These are phyloP conservation scores for Xylaria nigripes DNA, from an alignment of 495 filamentous ascomycete species.

Conservation along the genomic window DNA sequence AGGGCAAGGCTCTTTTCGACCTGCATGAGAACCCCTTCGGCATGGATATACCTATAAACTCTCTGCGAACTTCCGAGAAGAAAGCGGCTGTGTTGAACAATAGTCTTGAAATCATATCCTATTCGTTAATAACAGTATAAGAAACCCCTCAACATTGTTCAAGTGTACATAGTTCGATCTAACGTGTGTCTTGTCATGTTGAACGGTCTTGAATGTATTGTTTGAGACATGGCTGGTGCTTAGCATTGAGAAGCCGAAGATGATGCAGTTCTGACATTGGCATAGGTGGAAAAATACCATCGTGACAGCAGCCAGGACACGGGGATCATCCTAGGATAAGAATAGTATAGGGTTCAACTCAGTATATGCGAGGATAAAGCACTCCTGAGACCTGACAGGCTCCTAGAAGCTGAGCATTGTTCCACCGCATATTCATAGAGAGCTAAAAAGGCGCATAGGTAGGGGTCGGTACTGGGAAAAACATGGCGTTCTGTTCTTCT, in stretches of 20 bases:
- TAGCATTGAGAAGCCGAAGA: not conserved
- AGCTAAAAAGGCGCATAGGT: not conserved
- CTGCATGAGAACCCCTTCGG: not conserved
- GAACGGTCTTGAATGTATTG: not conserved
- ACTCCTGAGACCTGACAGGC: not conserved
- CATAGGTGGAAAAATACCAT: not conserved
- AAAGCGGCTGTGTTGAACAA: not conserved
- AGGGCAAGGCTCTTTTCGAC: not conserved
- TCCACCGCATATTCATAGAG: not conserved
- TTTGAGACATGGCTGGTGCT: not conserved
- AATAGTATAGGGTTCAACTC: not conserved
- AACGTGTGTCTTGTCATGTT: not conserved
- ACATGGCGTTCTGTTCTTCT: not conserved
- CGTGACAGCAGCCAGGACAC: not conserved
- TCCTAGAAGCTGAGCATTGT: not conserved
- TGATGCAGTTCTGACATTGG: not conserved
- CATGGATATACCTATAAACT: not conserved
- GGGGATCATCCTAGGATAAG: not conserved
- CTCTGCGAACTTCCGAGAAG: not conserved
- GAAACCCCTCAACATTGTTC: not conserved
- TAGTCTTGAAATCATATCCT: not conserved
- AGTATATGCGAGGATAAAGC: not conserved
- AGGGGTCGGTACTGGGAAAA: not conserved
- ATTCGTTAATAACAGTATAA: not conserved
- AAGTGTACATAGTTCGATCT: too few species aligned